Evolutionary conservation across 169 alveolate genomes (phyloP).

Genomic region (Plasmodium cynomolgi): DNA sequence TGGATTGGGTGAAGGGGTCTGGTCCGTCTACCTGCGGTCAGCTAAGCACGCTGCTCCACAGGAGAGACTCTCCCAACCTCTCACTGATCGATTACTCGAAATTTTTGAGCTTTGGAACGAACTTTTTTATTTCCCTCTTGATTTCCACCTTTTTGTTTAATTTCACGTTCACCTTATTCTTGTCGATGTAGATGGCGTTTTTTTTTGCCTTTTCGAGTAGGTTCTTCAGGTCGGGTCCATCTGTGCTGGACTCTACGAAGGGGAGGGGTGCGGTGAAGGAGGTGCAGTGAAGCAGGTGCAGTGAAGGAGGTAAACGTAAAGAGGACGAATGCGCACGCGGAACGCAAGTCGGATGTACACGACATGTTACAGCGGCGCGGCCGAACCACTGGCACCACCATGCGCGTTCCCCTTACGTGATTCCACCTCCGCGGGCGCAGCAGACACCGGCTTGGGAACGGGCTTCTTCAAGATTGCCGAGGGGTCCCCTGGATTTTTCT

Average conservation of each 20-base stretch:
- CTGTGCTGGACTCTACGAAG: slow-evolving; percentile 19
- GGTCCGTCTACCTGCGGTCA: not conserved
- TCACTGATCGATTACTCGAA: not conserved
- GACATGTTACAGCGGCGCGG: not conserved
- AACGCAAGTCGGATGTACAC: not conserved
- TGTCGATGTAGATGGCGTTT: slow-evolving; percentile 44
- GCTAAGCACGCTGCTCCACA: not conserved
- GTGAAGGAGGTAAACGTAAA: not conserved
- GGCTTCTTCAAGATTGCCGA: not conserved
- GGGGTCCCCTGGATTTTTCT: slow-evolving; percentile 6
- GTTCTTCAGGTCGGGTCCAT: slow-evolving; percentile 11
- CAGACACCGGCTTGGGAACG: not conserved
- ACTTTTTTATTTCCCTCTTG: slow-evolving; percentile 40
- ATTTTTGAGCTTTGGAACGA: slow-evolving; percentile 50
- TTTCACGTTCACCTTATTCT: slow-evolving; percentile 13
- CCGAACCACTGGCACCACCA: not conserved
- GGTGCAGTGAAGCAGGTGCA: not conserved
- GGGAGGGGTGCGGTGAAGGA: not conserved
- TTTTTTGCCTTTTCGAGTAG: slow-evolving; percentile 29
- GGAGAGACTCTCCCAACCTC: not conserved
- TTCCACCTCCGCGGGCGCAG: not conserved
- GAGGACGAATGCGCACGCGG: not conserved
- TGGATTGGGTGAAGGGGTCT: not conserved
- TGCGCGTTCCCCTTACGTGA: not conserved
- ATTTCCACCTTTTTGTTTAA: slow-evolving; percentile 9